phyloP scores from a whole-genome alignment of 108 stramenopile species.

The Cyclotella choctawhatcheeana region DNA sequence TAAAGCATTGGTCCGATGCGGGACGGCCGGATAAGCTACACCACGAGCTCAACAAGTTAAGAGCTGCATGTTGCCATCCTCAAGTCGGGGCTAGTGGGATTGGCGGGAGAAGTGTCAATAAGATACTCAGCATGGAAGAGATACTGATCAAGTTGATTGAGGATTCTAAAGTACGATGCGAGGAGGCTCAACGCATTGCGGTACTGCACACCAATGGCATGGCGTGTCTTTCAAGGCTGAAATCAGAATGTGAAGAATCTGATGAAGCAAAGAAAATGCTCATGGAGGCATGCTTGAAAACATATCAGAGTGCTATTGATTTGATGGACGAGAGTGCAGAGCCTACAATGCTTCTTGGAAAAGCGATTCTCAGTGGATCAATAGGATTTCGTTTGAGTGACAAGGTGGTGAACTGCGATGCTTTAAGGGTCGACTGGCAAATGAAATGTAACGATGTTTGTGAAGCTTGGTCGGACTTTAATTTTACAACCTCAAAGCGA shows the following conservation, averaged over 20 bases:
- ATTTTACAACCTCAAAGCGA: constrained; percentile 55
- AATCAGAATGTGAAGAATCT: constrained; percentile 46
- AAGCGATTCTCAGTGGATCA: constrained; percentile 54
- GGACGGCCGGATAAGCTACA: constrained; percentile 46
- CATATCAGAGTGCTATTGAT: not conserved
- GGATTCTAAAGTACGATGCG: constrained; percentile 61
- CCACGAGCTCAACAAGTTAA: constrained; percentile 52
- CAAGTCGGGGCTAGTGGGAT: constrained; percentile 76
- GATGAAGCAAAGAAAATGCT: constrained; percentile 6
- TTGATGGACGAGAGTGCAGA: not conserved
- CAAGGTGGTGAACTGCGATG: constrained; percentile 38
- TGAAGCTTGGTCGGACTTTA: constrained; percentile 56
- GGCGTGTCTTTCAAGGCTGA: constrained; percentile 60
- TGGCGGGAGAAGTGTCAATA: constrained; percentile 2
- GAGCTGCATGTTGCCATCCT: constrained; percentile 82
- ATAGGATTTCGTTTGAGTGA: constrained; percentile 42
- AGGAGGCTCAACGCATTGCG: constrained; percentile 67
- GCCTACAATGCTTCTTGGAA: constrained; percentile 49
- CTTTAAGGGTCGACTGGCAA: constrained; percentile 50
- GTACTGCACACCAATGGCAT: constrained; percentile 69
- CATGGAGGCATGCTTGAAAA: not conserved
- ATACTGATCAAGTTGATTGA: constrained; percentile 72
- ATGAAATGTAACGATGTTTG: constrained; percentile 4
- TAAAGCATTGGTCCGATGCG: constrained; percentile 8
- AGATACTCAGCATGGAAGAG: constrained; percentile 42